Conservation (phyloP, 805 yeast genomes). For the Candida vaughaniae region DNA sequence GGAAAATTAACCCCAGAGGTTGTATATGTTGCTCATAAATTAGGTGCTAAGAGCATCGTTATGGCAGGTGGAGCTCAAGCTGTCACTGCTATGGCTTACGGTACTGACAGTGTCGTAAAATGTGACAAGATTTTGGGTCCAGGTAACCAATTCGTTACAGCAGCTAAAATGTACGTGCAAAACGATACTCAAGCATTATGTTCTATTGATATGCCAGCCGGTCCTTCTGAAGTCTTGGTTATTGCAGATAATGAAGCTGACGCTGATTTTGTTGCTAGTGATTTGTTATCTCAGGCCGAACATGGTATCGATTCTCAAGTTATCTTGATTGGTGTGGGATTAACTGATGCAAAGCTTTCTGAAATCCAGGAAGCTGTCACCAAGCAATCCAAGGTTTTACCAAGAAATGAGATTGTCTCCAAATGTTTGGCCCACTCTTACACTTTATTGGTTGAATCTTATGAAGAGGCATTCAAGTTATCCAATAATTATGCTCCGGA, state of each 20-base stretch:
- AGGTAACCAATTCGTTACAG: conserved; percentile 98
- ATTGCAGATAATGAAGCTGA: conserved; percentile 85
- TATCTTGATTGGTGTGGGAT: conserved; percentile 77
- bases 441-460: conserved; percentile 63
- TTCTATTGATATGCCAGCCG: conserved; percentile 99
- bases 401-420: conserved; percentile 91
- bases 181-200: conserved; percentile 94
- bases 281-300: conserved; percentile 95
- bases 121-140: conserved; percentile 98
- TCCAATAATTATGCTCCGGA: conserved; percentile 96
- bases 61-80: conserved; percentile 99
- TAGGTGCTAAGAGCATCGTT: conserved; percentile 87
- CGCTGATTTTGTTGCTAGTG: conserved; percentile 96
- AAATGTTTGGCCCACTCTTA: conserved; percentile 91
- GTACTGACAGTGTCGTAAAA: conserved; percentile 88
- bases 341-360: conserved; percentile 57
- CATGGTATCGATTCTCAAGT: conserved; percentile 99
- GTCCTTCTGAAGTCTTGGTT: conserved; percentile 98
- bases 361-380: conserved; percentile 82
- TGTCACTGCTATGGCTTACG: conserved; percentile 97
- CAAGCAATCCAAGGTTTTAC: conserved; percentile 76
- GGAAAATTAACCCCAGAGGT: conserved; percentile 96
- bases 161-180: conserved; percentile 97
- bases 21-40: conserved; percentile 93
- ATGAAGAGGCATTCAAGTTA: conserved; percentile 80